A percentile compares a stretch with the other conserved stretches of the same genome.
Conservation (phyloP, 2,329 filamentous ascomycete species). For the Neofusicoccum ribis region DNA sequence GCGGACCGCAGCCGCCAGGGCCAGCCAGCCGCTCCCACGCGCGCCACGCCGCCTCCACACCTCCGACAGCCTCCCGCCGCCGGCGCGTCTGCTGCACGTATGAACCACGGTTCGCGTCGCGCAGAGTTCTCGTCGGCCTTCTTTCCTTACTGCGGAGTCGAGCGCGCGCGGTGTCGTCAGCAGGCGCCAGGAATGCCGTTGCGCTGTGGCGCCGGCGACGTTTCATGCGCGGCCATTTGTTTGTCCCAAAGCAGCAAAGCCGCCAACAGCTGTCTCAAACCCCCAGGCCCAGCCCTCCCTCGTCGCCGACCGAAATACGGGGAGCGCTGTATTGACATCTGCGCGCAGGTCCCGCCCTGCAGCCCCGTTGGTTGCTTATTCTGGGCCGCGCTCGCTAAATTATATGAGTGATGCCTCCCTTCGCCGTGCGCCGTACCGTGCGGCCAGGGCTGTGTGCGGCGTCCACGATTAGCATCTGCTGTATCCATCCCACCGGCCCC, state of each 20-base stretch:
- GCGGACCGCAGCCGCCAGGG: neutral
- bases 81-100: neutral
- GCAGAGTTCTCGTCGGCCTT: neutral
- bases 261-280: neutral
- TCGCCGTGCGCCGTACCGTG: neutral
- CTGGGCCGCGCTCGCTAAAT: neutral
- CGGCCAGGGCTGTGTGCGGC: neutral
- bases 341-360: conserved; percentile 1
- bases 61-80: neutral
- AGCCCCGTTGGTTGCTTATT: neutral
- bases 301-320: neutral
- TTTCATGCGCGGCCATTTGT: conserved; percentile 1
- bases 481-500: neutral
- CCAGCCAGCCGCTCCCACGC: neutral
- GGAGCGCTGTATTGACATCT: conserved; percentile 1
- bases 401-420: neutral
- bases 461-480: neutral
- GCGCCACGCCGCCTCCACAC: no score
- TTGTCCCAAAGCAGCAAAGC: neutral
- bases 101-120: conserved; percentile 5
- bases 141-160: neutral
- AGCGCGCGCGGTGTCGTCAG: neutral
- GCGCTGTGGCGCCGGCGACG: conserved; percentile 10
- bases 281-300: neutral
- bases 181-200: conserved; percentile 9